Evolutionary conservation across 1,139 yeast species (phyloP), one percentile per base, ranked within the genome.

Genomic region (Yamadazyma atmosphaerica): DNA sequence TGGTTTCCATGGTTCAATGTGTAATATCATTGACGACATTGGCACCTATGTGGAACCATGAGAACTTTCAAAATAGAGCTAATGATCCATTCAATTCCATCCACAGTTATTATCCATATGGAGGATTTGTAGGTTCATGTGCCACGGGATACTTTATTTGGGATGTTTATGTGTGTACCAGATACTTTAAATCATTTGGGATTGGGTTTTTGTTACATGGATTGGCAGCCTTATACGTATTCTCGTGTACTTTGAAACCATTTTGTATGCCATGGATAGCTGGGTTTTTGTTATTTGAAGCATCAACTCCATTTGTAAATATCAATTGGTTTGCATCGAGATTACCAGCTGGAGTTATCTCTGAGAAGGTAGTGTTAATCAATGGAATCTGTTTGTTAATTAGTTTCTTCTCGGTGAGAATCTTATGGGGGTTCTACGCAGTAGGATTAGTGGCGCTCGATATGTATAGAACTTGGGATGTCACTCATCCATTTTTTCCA

Each of bases 301-400:
- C 86, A 42, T 86, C 96, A 15, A 92, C 97, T 7, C 98, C 98
- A 10, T 90, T 90, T 58, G 81, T 92, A 41, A 90, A 92, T 64
- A 61, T 89, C 47, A 85, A 95, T 63, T 90, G 97, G 97, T 83
- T 86, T 57, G 86, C 92, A 2, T 68, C 86, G 37, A 83, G 83
- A 53, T 74, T 86, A 39, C 89, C 95, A 2, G 69, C 70, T 4
- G 79, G 80, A 6, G 61, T 75, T 12, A 55, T 83, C 42, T 71
- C 80, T 35, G 75, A 72, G 25, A 68, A 61, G 46, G 52, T 80
- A 38, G 77, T 82, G 42, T 51, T 79, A 37, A 49, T 82, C 43
- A 92, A 92, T 63, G 96, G 96, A 36, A 60, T 86, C 15, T 55
- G 79, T 14, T 72, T 92, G 43, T 73, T 92, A 47, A 47, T 73